These are phyloP conservation scores for Gaertneriomyces semiglobifer DNA, from an alignment of 192 early-diverging fungal genomes.

Conservation along the genomic window DNA sequence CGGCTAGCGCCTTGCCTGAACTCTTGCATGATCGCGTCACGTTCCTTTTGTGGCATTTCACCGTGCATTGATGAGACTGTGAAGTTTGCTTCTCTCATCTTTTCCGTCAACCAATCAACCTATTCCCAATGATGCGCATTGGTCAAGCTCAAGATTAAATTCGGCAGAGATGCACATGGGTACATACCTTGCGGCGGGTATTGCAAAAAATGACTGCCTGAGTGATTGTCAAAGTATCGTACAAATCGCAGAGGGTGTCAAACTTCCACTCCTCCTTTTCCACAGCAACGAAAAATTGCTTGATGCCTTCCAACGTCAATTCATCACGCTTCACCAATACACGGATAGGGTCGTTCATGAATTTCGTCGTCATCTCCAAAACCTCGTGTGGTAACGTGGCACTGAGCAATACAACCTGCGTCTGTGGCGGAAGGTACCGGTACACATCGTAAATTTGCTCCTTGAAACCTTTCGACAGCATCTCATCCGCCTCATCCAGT, in stretches of 20 bases:
- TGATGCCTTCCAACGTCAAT: constrained; percentile 96
- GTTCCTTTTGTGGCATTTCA: constrained; percentile 97
- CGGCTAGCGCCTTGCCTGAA: constrained; percentile 92
- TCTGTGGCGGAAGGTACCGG: constrained; percentile 84
- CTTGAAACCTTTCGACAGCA: constrained; percentile 92
- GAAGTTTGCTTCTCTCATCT: constrained; percentile 96
- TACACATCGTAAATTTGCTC: constrained; percentile 85
- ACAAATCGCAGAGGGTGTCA: constrained; percentile 95
- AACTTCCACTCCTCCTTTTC: constrained; percentile 99
- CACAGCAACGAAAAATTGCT: constrained; percentile 97
- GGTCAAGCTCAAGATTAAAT: background rate
- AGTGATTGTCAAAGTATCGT: constrained; percentile 95
- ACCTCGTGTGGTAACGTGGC: constrained; percentile 96
- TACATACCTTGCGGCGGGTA: constrained; percentile 77
- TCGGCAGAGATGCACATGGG: background rate
- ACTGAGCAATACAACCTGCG: constrained; percentile 87
- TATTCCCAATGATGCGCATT: constrained; percentile 11
- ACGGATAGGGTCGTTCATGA: constrained; percentile 94
- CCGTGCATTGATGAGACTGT: constrained; percentile 99
- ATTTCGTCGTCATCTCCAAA: constrained; percentile 93
- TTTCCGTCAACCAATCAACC: constrained; percentile 95
- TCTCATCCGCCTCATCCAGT: constrained; percentile 96
- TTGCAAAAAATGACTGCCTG: constrained; percentile 99
- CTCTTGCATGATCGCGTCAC: constrained; percentile 96
- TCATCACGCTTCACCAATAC: constrained; percentile 99